A percentile compares a stretch with the other conserved stretches of the same genome.
Evolutionary conservation across 257 asterid genomes (phyloP).

Genomic region (Solanum virginianum): DNA sequence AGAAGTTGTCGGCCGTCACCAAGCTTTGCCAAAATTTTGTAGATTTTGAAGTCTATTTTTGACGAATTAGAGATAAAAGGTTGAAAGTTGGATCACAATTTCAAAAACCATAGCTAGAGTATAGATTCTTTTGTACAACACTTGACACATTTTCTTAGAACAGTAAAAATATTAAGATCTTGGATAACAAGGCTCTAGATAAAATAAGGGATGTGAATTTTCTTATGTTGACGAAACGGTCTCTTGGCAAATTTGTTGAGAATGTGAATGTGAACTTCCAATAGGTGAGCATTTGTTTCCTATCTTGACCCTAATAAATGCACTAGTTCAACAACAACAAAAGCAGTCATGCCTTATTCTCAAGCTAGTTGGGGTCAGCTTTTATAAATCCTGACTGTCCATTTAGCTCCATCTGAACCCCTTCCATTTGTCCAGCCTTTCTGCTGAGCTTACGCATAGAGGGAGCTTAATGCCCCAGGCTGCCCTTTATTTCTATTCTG

Average conservation of each 20-base stretch:
- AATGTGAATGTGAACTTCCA: too few species aligned
- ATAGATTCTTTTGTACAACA: not conserved
- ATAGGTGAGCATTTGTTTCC: too few species aligned
- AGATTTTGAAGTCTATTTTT: too few species aligned
- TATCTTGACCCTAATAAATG: not conserved
- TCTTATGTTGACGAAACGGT: too few species aligned
- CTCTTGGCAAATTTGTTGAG: too few species aligned
- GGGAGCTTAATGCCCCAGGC: not conserved
- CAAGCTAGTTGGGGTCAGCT: not conserved
- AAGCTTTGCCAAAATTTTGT: not conserved
- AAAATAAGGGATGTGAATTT: too few species aligned
- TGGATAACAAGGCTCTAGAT: too few species aligned
- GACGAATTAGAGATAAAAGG: not conserved
- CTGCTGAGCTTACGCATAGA: not conserved
- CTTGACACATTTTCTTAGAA: too few species aligned
- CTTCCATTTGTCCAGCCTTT: not conserved
- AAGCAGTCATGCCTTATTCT: not conserved
- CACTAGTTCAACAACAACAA: not conserved
- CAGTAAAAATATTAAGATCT: too few species aligned
- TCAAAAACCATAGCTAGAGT: not conserved
- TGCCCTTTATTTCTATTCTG: not conserved
- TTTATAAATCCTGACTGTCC: not conserved
- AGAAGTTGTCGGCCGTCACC: not conserved
- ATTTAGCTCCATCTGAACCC: not conserved
- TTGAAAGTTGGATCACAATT: not conserved